Base-by-base conservation (phyloP, 2,329 filamentous ascomycete species). In the Talaromyces sp. region DNA sequence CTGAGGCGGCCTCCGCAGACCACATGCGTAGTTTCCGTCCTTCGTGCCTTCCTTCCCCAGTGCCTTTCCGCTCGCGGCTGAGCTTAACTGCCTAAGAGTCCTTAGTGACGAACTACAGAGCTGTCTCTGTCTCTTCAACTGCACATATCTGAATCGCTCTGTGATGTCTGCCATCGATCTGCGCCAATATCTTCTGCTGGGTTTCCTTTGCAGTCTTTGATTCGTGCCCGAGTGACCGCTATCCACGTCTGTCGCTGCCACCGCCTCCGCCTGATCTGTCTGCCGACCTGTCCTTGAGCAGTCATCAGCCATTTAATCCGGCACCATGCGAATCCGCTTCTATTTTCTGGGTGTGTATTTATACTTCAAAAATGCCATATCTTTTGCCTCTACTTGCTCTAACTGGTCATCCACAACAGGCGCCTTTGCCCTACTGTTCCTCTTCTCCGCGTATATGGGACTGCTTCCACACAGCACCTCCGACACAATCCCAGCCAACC, bases 241-340 rank as follows among this genome's bases (percentile, higher is more conserved):
- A 14, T 13, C 32, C 4, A 35, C 32, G 8, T 46, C 43, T 46
- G 19, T 24, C 43, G n/a, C 35, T 38, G 35, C 14, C 35, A 38
- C 26, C n/a, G n/a, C n/a, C n/a, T n/a, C 43, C 24, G 19, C 43
- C 43, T 49, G 43, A 21, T 50, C 43, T 11, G n/a, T n/a, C n/a
- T n/a, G n/a, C n/a, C n/a, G n/a, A n/a, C n/a, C 19, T 46, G 43
- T n/a, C 43, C 43, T 46, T 19, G n/a, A 19, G 9, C 19, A 11
- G n/a, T 10, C 43, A 46, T 43, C 41, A 46, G 9, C 43, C 43
- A 38, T n/a, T 38, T 21, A 19, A 46, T 24, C 31, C 61, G 52
- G 43, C 66, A 75, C 65, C 26, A 95, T 96, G 89, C 89, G 90
- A 76, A 91, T 97, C 79, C 86, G 93, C 71, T 85, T 92, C 69